A percentile compares a stretch with the other conserved stretches of the same genome.
Evolutionary conservation across 1,284 basidiomycete species (phyloP).

Genomic region (Sanghuangporus sanghuang): DNA sequence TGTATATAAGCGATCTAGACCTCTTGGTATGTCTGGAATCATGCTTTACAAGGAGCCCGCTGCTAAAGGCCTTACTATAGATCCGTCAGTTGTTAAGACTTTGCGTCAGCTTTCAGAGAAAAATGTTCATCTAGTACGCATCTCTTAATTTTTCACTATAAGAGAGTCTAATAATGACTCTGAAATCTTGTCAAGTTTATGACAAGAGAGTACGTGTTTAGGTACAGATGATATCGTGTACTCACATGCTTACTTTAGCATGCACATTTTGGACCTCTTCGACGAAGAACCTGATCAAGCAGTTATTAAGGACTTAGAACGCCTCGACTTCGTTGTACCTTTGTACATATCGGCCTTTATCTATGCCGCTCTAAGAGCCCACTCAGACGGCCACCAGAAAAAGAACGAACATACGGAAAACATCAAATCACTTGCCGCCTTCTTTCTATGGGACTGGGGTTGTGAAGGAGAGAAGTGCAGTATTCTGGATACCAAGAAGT

Average conservation of each 20-base stretch:
- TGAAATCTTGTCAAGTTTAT: not conserved
- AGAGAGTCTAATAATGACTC: not conserved
- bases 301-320: not conserved
- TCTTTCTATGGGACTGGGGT: not conserved
- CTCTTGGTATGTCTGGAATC: not conserved
- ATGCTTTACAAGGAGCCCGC: not conserved
- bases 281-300: not conserved
- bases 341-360: not conserved
- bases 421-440: not conserved
- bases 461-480: not conserved
- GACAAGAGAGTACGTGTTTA: not conserved
- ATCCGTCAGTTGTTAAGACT: not conserved
- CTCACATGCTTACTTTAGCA: not conserved
- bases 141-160: not conserved
- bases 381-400: not conserved
- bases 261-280: not conserved
- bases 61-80: not conserved
- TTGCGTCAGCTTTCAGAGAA: not conserved
- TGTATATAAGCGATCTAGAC: not conserved
- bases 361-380: not conserved
- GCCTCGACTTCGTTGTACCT: not conserved
- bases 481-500: not conserved
- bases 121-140: not conserved
- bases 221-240: not conserved
- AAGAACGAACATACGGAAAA: not conserved